Evolutionary conservation across 495 filamentous ascomycete genomes (phyloP), one percentile per base, ranked within the genome.

Genomic region (Oidiodendron maius): DNA sequence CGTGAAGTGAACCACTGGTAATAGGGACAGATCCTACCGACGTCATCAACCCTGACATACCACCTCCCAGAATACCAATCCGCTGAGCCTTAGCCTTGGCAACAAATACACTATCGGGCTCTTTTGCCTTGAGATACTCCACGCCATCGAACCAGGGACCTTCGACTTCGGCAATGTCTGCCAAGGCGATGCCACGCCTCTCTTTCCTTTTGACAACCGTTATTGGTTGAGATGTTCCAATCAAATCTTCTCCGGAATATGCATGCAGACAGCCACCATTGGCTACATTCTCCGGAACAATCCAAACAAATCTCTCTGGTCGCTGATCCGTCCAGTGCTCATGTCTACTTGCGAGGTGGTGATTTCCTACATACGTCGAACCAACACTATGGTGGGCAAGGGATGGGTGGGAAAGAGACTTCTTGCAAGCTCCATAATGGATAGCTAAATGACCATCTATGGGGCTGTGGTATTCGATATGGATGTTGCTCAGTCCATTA

Each of bases 101-200:
- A 3, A 78, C 76, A 40, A 81, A 74, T 2, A 76, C 65, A 4
- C 69, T 59, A n/a, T 62, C 61, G 16, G 74, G 66, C 25, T 80
- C 64, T 53, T 76, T 80, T 20, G 67, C 63, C 46, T 79, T 66
- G 52, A 87, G 69, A 46, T 80, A 72, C 24, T 71, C 72, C 13
- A 87, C 80, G 4, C 83, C 82, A 53, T 85, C 79, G 35, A 86
- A 85, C 81, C 83, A 86, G 0, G 83, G 79, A 0, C 83, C 83
- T 60, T 64, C 66, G n/a, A 64, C 58, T 55, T 87, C 83, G 52
- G 45, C 45, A 13, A 48, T 30, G 28, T 32, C 40, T 20, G 32
- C 23, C 23, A 40, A 18, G 36, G 51, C 55, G 57, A 36, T 55
- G 55, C 17, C 17, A 20, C 37, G 37, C 18, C 37, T 44, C 20